Base-by-base conservation (phyloP, 164 flowering plant genomes). In the Berberis vulgaris region DNA sequence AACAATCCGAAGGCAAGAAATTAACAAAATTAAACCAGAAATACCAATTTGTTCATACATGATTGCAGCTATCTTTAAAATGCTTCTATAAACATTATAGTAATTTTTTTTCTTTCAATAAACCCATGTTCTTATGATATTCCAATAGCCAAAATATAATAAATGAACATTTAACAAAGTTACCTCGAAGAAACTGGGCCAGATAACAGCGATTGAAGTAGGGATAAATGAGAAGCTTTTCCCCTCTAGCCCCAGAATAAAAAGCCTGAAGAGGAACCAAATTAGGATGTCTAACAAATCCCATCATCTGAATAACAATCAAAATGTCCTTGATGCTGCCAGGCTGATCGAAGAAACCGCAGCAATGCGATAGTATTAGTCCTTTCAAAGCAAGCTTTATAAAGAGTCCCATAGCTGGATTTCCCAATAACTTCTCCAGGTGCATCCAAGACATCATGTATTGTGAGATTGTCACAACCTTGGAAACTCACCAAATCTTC, bases 381-480 rank as follows among this genome's bases (percentile, higher is more conserved):
- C 67, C 77, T 60, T 72, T 75, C 72, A 72, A 94, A 66, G 61
- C 71, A 66, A 1, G 98, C 98, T 67, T 73, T 82, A 65, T 94
- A 94, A 69, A 94, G 59, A 0, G 98, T 94, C 11, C 98, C 98
- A 65, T 83, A 86, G 54, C 83, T 78, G 2, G 96, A 91, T 69
- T 88, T 94, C 54, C 98, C 97, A 1, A 91, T 87, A 38, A 94
- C 98, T 64, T 94, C 96, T 3, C 98, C 98, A 0, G 96, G 92
- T 42, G 98, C 96, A 57, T 94, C 98, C 49, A 94, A 70, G 8
- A 94, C 87, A 63, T 91, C 98, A 54, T 64, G 60, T 1, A 84
- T 75, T 2, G 82, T 81, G 0, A 91, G 80, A 66, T 78, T 84
- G 63, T 86, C 84, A 1, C 91, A 94, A 1, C 87, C 96, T 7